A percentile compares a stretch with the other conserved stretches of the same genome.
Conservation (phyloP, 2,329 filamentous ascomycete species). For the Scolecobasidium constrictum region DNA sequence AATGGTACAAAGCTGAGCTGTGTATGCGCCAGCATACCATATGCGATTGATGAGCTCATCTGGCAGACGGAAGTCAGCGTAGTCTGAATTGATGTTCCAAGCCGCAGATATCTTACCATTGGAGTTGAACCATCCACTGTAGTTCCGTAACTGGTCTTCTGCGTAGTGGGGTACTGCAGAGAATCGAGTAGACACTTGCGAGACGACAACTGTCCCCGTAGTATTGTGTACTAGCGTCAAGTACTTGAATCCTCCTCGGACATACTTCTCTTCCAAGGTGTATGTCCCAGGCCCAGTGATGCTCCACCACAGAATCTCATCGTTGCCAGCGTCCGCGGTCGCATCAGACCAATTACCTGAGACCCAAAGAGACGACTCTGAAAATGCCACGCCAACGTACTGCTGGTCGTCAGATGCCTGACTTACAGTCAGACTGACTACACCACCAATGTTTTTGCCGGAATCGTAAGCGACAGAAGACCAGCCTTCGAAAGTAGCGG, state of each 20-base stretch:
- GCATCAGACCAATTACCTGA: slow-evolving; percentile 34
- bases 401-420: slow-evolving; percentile 22
- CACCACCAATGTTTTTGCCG: slow-evolving; percentile 30
- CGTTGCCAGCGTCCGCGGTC: slow-evolving; percentile 34
- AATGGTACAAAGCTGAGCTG: slow-evolving; percentile 28
- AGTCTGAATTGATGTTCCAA: neutral
- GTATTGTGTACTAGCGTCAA: slow-evolving; percentile 34
- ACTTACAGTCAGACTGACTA: slow-evolving; percentile 26
- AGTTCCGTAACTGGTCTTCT: slow-evolving; percentile 24
- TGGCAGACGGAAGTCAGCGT: slow-evolving; percentile 8
- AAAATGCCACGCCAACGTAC: slow-evolving; percentile 32
- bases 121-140: slow-evolving; percentile 32
- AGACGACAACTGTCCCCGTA: slow-evolving; percentile 28
- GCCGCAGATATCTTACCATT: slow-evolving; percentile 18
- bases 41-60: slow-evolving; percentile 33
- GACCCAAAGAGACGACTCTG: slow-evolving; percentile 36
- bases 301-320: slow-evolving; percentile 38
- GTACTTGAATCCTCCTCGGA: slow-evolving; percentile 36
- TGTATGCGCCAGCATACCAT: slow-evolving; percentile 33
- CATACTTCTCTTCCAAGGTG: slow-evolving; percentile 28
- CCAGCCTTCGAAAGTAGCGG: slow-evolving; percentile 22
- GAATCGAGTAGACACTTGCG: slow-evolving; percentile 28
- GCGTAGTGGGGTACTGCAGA: slow-evolving; percentile 33
- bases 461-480: slow-evolving; percentile 32
- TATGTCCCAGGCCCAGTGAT: slow-evolving; percentile 28